Evolutionary conservation across 2,329 filamentous ascomycete genomes (phyloP).

Genomic region (Ophiostoma piceae): DNA sequence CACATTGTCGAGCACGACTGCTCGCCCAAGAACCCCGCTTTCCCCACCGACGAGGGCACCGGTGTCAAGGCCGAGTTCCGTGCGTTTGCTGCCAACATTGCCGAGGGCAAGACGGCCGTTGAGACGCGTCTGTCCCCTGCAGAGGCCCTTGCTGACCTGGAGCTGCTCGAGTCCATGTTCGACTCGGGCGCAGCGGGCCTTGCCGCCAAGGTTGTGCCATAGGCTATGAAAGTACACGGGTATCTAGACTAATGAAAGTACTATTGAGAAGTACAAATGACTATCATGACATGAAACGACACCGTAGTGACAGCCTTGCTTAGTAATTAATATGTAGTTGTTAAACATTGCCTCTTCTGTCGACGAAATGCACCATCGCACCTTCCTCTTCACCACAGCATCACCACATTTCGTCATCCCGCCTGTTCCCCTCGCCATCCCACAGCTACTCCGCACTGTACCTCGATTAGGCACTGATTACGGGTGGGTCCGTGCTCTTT

Average conservation of each 20-base stretch:
- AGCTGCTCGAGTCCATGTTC: constrained; percentile 32
- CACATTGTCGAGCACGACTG: constrained; percentile 24
- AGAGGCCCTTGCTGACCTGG: constrained; percentile 33
- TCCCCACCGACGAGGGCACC: constrained; percentile 21
- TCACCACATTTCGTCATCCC: constrained; percentile 2
- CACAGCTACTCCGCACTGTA: constrained; percentile 14
- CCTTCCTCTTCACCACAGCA: background rate
- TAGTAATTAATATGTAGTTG: background rate
- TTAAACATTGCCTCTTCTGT: background rate
- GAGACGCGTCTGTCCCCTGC: constrained; percentile 30
- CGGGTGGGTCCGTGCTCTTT: background rate
- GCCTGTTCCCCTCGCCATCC: constrained; percentile 9
- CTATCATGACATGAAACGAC: background rate
- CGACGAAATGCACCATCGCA: constrained; percentile 1
- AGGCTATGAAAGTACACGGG: background rate
- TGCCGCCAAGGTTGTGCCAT: constrained; percentile 16
- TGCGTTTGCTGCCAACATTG: constrained; percentile 32
- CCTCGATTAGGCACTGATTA: constrained; percentile 9
- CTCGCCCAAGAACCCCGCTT: constrained; percentile 25
- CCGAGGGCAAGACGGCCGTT: constrained; percentile 24
- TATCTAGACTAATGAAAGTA: background rate
- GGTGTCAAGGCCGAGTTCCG: constrained; percentile 33
- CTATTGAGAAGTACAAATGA: background rate
- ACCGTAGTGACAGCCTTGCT: background rate
- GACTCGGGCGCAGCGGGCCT: constrained; percentile 30